Evolutionary conservation across 345 rosid genomes (phyloP).

Genomic region (Lepidium sativum): DNA sequence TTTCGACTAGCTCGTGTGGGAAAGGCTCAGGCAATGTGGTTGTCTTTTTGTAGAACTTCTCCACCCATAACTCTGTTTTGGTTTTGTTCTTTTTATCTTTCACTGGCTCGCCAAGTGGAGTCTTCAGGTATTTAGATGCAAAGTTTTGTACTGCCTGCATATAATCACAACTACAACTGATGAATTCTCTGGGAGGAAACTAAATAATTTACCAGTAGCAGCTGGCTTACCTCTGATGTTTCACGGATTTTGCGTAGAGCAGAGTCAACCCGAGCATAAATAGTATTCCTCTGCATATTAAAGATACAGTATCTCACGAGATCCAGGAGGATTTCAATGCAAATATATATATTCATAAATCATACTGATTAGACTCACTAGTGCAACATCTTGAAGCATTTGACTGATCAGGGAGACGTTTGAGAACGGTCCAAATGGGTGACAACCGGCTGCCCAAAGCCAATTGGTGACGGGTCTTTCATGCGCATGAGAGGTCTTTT

Average conservation of each 20-base stretch:
- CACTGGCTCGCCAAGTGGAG: constrained; percentile 92
- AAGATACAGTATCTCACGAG: constrained; percentile 6
- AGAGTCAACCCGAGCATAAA: constrained; percentile 91
- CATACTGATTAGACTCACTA: constrained; percentile 35
- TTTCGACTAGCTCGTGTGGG: constrained; percentile 92
- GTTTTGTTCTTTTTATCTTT: constrained; percentile 86
- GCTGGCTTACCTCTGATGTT: constrained; percentile 86
- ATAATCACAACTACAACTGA: background rate
- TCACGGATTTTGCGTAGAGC: constrained; percentile 77
- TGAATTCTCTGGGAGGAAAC: background rate
- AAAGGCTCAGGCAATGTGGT: constrained; percentile 95
- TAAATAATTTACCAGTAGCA: background rate
- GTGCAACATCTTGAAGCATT: constrained; percentile 88
- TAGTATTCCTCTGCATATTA: constrained; percentile 69
- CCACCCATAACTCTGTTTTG: constrained; percentile 76
- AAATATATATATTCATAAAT: background rate
- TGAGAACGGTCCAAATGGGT: constrained; percentile 96
- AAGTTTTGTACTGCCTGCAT: constrained; percentile 70
- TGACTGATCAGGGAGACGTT: constrained; percentile 74
- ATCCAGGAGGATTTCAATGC: background rate
- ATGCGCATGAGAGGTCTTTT: constrained; percentile 83
- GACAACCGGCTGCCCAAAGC: constrained; percentile 97
- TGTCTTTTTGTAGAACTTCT: constrained; percentile 89
- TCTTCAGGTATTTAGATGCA: constrained; percentile 77
- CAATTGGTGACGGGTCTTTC: constrained; percentile 85